Percentiles rank a stretch among this genome's conserved stretches.
These are phyloP conservation scores for Solanum corneliomulleri DNA, from an alignment of 257 asterid species.

Conservation along the genomic window DNA sequence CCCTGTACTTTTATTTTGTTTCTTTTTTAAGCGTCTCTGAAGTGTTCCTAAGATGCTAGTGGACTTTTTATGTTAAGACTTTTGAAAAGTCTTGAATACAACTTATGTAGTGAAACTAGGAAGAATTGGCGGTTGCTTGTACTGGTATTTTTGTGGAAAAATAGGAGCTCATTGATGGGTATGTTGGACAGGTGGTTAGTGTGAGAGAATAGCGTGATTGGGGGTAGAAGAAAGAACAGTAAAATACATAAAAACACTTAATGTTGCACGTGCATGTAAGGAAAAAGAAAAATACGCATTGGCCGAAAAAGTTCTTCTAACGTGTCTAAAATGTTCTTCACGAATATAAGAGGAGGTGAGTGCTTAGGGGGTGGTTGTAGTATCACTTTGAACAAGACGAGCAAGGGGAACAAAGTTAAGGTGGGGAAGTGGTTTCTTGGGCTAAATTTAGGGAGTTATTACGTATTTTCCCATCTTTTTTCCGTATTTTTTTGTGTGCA, in stretches of 20 bases:
- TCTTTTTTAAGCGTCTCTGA: neutral
- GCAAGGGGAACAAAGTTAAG: neutral
- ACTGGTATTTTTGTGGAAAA: neutral
- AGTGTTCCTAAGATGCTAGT: neutral
- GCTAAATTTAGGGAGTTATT: neutral
- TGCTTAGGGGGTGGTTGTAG: neutral
- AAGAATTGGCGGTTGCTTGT: neutral
- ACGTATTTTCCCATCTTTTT: neutral
- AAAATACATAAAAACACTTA: neutral
- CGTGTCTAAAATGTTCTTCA: neutral
- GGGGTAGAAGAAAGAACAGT: neutral
- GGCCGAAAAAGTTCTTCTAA: neutral
- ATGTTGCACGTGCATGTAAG: neutral
- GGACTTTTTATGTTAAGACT: neutral
- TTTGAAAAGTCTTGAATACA: neutral
- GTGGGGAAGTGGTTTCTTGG: neutral
- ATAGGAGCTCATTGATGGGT: neutral
- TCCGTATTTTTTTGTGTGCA: neutral
- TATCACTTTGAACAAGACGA: neutral
- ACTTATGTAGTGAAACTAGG: neutral
- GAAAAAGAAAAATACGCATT: neutral
- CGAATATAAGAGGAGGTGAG: neutral
- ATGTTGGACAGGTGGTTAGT: neutral
- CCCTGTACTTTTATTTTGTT: neutral
- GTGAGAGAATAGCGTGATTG: neutral